Evolutionary conservation across 2,329 filamentous ascomycete species (phyloP), one percentile per base, ranked within the genome.

Genomic region (Aureobasidium sp.): DNA sequence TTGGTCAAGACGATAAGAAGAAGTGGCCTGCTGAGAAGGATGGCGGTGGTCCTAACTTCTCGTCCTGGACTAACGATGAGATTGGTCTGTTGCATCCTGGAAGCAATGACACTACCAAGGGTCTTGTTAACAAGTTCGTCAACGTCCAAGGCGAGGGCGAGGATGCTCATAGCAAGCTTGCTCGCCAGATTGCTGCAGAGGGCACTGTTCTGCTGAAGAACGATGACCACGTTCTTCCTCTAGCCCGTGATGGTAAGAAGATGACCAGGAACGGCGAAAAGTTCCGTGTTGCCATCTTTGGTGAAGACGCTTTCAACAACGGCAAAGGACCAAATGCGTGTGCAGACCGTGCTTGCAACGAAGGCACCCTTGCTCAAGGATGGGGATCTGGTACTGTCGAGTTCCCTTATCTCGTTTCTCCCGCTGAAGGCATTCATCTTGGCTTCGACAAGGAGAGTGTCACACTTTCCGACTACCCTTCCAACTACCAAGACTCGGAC

Each of bases 351-450:
- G 87, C 83, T 55, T 97, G 93, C 75, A 96, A 97, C 70, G 85
- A 90, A 66, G 92, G 91, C 6, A 95, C 91, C 0, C 78, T 97
- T 3, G 91, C 83, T 3, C 88, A 87, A 21, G 93, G 92, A 14
- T 97, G 92, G 93, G 93, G 93, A 14, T 94, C 89, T 5, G 92
- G 92, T 1, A 85, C 91, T 0, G 91, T 91, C 7, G 86, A 96
- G 47, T 93, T 92, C 63, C 89, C 89, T 2, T 95, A 95, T 68
- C 80, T 97, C 0, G 78, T 96, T 16, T 82, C 88, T 27, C 93
- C 93, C 0, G 80, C 83, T 39, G 82, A 87, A 53, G 87, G 87
- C 1, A 75, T 94, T 25, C 79, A 81, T 42, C 70, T 77, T 0
- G 80, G 79, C 0, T 90, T 90, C 72, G 78, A 85, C 60, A 77